Evolutionary conservation across 805 yeast genomes (phyloP), one percentile per base, ranked within the genome.

Genomic region (Hanseniaspora occidentalis): DNA sequence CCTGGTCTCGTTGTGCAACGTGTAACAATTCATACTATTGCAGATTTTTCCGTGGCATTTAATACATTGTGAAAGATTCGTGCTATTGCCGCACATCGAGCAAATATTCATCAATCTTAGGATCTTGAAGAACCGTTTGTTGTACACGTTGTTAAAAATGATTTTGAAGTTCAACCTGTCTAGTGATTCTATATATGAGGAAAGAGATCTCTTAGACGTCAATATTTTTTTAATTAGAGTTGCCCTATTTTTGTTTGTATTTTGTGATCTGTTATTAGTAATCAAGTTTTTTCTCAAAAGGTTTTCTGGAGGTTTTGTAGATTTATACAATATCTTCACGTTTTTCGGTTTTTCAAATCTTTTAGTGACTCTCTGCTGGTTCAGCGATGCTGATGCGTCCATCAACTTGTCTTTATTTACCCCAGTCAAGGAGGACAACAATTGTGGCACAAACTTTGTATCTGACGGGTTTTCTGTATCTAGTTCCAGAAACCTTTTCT

Each of bases 81-180:
- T 52, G 44, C 50, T 50, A 13, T 57, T 58, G 38, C 61, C 62
- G 40, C 62, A 59, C 2, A 57, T 54, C 20, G 63, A 57, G 45
- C 63, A 58, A 22, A 52, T 50, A 1, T 57, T 56, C 23, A 58
- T 56, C 23, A 58, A 45, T 3, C 61, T 59, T 13, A 57, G 42
- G 2, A 58, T 60, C 37, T 57, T 60, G 45, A 56, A 53, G 39
- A 46, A 54, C 43, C 53, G 56, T 37, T 58, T 56, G 40, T 55
- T 58, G 43, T 54, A 53, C 23, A 56, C 57, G 40, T 54, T 54
- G 34, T 50, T 49, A 39, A 50, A 54, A 8, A 60, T 52, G 24
- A 55, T 48, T 38, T 56, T 55, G 38, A 50, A 52, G 37, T 50
- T 53, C 6, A 54, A 52, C 34, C 53, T 56, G 40, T 50, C 58